Base-by-base conservation (phyloP, 495 filamentous ascomycete genomes). In the Talaromyces ruber region DNA sequence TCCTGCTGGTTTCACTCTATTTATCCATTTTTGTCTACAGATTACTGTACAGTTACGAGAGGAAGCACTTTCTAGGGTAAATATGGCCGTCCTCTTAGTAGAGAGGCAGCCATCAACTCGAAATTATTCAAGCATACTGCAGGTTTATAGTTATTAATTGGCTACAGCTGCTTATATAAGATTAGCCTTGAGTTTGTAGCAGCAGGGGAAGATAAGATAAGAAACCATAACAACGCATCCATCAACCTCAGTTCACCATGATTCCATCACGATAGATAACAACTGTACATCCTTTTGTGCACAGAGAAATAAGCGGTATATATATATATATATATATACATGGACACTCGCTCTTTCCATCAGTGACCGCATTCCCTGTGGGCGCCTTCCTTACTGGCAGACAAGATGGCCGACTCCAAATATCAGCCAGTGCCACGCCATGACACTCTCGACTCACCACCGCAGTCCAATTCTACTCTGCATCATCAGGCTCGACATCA, bases 351-450 rank as follows among this genome's bases (percentile, higher is more conserved):
- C 12, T 25, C 52, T 18, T 54, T 47, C 43, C 43, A 1, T 22
- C n/a, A 21, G 43, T 22, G 7, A 39, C 34, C 34, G 14, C 34
- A 39, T 39, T 51, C 18, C 18, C 18, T 2, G 43, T 21, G 18
- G 47, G 14, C 25, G 28, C 28, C 54, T 32, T 57, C 54, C 28
- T 34, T 6, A 57, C 9, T 30, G 28, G 22, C 54, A 29, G 14
- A 16, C 22, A 34, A 25, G 52, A 60, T 60, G 59, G 59, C 45
- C 11, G 37, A 22, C 43, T 30, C 59, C 21, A 60, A 52, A 34
- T 60, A 60, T 7, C 59, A 60, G 25, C 59, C 43, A 28, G 59
- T 60, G 12, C 43, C 43, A 39, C 39, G 18, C 37, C 14, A 18
- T 6, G 59, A 50, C 43, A 28, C 25, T 21, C 39, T 50, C n/a